phyloP scores from a whole-genome alignment of 2,329 filamentous ascomycete genomes.

The Botrytis galanthina region DNA sequence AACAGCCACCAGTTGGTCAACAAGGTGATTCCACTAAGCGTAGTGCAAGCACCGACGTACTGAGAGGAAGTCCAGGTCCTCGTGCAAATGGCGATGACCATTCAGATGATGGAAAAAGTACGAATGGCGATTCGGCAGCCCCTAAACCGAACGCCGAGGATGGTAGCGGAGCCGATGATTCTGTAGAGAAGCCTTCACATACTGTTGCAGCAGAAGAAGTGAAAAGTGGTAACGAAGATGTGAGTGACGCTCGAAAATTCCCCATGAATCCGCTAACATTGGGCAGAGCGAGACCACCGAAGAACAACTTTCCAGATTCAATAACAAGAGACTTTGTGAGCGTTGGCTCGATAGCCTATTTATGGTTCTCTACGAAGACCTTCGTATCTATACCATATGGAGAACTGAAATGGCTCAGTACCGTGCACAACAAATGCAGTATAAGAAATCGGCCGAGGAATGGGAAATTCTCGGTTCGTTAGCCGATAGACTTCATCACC shows the following conservation, averaged over 20 bases:
- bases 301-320: slow-evolving; percentile 81
- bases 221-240: slow-evolving; percentile 72
- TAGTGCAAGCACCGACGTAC: slow-evolving; percentile 75
- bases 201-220: slow-evolving; percentile 67
- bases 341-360: slow-evolving; percentile 98
- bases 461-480: slow-evolving; percentile 97
- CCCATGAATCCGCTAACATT: slow-evolving; percentile 32
- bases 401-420: slow-evolving; percentile 97
- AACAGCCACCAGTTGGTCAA: slow-evolving; percentile 56
- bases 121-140: slow-evolving; percentile 34
- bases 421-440: slow-evolving; percentile 86
- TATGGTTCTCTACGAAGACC: slow-evolving; percentile 98
- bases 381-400: slow-evolving; percentile 99
- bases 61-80: slow-evolving; percentile 67
- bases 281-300: slow-evolving; percentile 61
- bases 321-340: slow-evolving; percentile 95
- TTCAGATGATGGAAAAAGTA: slow-evolving; percentile 36
- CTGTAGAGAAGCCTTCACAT: slow-evolving; percentile 76
- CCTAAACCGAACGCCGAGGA: slow-evolving; percentile 32
- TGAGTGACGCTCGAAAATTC: slow-evolving; percentile 42
- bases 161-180: slow-evolving; percentile 33
- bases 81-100: slow-evolving; percentile 45
- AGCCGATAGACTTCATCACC: slow-evolving; percentile 88
- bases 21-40: slow-evolving; percentile 50
- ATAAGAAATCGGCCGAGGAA: slow-evolving; percentile 94